Base-by-base conservation (phyloP, 1,139 yeast genomes). In the Hemisphaericaspora lyxosophila region DNA sequence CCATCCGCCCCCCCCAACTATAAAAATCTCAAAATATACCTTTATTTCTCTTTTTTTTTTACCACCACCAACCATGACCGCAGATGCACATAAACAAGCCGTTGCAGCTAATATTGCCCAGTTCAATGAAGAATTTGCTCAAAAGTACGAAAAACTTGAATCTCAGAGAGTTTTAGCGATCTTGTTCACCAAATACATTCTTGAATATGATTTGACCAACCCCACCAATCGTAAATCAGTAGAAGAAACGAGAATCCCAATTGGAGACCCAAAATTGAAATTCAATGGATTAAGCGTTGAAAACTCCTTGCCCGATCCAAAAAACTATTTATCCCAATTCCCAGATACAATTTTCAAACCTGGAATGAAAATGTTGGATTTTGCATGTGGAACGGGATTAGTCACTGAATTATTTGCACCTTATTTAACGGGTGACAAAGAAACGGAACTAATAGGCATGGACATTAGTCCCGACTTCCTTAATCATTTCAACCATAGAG, bases 361-460 rank as follows among this genome's bases (percentile, higher is more conserved):
- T 3, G 67, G 65, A 2, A 51, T 53, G 41, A 54, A 49, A 26
- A 30, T 62, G 18, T 41, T 71, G 41, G 76, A 71, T 47, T 70
- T 71, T 48, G 75, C 75, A 2, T 70, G 75, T 46, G 76, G 77
- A 2, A 62, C 74, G 0, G 77, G 75, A 0, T 40, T 67, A 13
- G 57, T 67, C 12, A 58, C 68, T 2, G 49, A 55, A 40, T 52
- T 52, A 16, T 41, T 70, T 17, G 55, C 53, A 2, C 67, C 69
- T 1, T 62, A 59, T 40, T 45, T 67, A 17, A 41, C 38, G 5
- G 47, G 49, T 3, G 41, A 43, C 5, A 11, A 17, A 18, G 22
- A 5, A 8, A 42, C 56, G 3, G 57, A 58, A 29, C 40, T 67
- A 6, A 50, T 56, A 3, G 75, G 75, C 0, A 46, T 70, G 17